Evolutionary conservation across 2,329 filamentous ascomycete species (phyloP), one percentile per base, ranked within the genome.

Genomic region (Lecanosticta acicola): DNA sequence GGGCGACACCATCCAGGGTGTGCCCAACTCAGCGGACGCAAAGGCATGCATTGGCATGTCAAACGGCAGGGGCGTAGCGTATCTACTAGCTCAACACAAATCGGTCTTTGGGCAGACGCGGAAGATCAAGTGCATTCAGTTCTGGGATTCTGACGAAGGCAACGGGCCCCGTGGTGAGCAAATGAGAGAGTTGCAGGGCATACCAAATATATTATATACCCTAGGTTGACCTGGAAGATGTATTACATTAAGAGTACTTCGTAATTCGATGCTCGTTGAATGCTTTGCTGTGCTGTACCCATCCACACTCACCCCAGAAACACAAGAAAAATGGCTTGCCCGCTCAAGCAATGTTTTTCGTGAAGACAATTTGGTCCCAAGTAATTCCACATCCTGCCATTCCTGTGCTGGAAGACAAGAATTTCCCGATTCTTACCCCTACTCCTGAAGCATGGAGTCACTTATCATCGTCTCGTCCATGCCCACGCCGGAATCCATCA

Each of bases 11-110:
- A 26, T 45, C 2, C 10, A 11, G 3, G 24, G 16, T 16, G n/a
- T 39, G 7, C 42, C 21, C 14, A 21, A 32, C 10, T 44, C 42
- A n/a, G 36, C 39, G 14, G 14, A 21, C n/a, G 26, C 37, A 10
- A 33, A 19, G 2, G 43, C 43, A 11, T 35, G 24, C 19, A 40
- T 46, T 9, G 43, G 47, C 10, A 32, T 38, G 18, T 39, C 47
- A 3, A 49, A 42, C 21, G 47, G 47, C 2, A 35, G 47, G 32
- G 43, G 43, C 9, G 47, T 49, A 29, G 47, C 37, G 3, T 45
- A 17, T 4, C 19, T 49, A 35, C 18, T 49, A 3, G 18, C 29
- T 4, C 47, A 49, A 19, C 47, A 49, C 16, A 49, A 49, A 34
- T 24, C 39, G 17, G 20, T 9, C 1, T 46, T 49, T 24, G 47